Evolutionary conservation across 2,329 filamentous ascomycete genomes (phyloP), one percentile per base, ranked within the genome.

Genomic region (Chrysosporium queenslandicum): DNA sequence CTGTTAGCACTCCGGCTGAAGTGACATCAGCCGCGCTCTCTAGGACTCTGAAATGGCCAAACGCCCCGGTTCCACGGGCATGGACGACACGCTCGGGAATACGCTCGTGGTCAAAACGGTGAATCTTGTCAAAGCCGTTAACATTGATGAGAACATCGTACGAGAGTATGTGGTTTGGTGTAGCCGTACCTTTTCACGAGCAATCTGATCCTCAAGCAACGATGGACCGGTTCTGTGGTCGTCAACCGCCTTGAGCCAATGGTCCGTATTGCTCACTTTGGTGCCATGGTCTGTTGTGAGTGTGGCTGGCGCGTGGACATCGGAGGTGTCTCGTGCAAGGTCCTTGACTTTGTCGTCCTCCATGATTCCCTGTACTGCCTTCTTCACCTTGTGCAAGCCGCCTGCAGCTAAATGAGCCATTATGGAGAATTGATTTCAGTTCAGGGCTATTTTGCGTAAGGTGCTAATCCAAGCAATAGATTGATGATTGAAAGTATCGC

Each of bases 231-330:
- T 81, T 52, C 80, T 73, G 43, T 86, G 76, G 2, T 81, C 74
- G 32, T 71, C 81, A 23, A 72, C 77, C 4, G 83, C 75, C 49
- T 78, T 80, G 50, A 94, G 72, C 87, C 86, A 92, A 64, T 89
- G 77, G 62, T 94, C 88, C 0, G 83, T 83, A 60, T 84, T 84
- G 39, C 73, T 71, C 61, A 88, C 77, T 67, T 83, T 87, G 25
- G 84, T 80, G 20, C 88, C 88, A 69, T 77, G 87, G 62, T 94
- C 87, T 46, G 83, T 84, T 0, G 87, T 91, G 58, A 89, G 79
- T 36, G 78, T 75, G 29, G 76, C 73, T 34, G 79, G 75, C 46
- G 77, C 68, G 41, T 77, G 70, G 1, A 80, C 74, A 62, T 87
- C 75, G 51, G 80, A 77, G 2, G 72, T 84, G 56, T 82, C 71